Evolutionary conservation across 345 rosid genomes (phyloP).

Genomic region (Excoecaria cochinchinensis): DNA sequence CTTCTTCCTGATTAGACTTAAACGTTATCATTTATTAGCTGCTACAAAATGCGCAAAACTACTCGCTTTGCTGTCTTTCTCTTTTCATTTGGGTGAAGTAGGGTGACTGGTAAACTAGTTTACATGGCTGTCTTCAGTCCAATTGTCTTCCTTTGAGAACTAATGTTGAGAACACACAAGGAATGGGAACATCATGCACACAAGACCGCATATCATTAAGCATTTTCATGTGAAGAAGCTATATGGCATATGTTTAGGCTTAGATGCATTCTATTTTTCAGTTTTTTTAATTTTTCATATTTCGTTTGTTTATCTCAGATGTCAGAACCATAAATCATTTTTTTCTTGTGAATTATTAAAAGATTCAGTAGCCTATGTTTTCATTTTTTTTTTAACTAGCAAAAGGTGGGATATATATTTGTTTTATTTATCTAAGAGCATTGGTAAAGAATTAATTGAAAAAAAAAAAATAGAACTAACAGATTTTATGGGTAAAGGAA

Average conservation of each 20-base stretch:
- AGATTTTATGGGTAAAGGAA: no score
- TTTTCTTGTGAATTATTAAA: neutral
- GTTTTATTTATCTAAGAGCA: slow-evolving; percentile 20
- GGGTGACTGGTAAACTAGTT: slow-evolving; percentile 10
- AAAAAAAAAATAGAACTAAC: no score
- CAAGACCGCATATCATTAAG: neutral
- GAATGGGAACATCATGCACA: neutral
- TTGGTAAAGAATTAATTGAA: no score
- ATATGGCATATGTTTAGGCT: neutral
- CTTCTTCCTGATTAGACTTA: no score
- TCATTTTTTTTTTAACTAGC: neutral
- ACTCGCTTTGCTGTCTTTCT: neutral
- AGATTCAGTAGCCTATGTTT: neutral
- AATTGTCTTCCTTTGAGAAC: neutral
- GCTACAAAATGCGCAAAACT: neutral
- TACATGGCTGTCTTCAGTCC: slow-evolving; percentile 44
- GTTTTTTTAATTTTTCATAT: neutral
- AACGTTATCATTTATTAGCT: no score
- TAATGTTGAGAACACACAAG: neutral
- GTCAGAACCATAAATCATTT: neutral
- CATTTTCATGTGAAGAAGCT: neutral
- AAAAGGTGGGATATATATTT: slow-evolving; percentile 8
- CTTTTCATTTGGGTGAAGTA: neutral
- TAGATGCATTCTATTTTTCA: neutral
- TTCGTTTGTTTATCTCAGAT: neutral